These are phyloP conservation scores for Colletotrichum aenigma DNA, from an alignment of 2,329 filamentous ascomycete genomes.

Conservation along the genomic window DNA sequence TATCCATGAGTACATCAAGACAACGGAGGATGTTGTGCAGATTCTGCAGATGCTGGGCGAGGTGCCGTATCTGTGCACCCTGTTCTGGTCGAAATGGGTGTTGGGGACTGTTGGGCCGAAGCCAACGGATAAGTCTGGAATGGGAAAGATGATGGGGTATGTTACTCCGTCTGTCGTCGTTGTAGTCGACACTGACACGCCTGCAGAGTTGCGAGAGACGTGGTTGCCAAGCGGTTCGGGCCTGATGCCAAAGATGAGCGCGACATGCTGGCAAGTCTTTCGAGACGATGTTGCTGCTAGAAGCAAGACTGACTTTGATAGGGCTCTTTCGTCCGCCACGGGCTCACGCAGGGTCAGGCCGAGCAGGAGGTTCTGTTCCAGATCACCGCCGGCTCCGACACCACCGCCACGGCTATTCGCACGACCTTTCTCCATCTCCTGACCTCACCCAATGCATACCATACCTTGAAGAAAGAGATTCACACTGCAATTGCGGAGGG, in stretches of 20 bases:
- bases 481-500: constrained; percentile 37
- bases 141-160: constrained; percentile 21
- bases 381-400: constrained; percentile 46
- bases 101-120: constrained; percentile 26
- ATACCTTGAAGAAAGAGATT: constrained; percentile 49
- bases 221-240: constrained; percentile 31
- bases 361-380: constrained; percentile 36
- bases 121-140: constrained; percentile 10
- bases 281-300: rapidly evolving
- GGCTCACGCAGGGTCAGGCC: constrained; percentile 24
- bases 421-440: constrained; percentile 52
- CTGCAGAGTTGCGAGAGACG: constrained; percentile 35
- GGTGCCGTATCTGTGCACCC: constrained; percentile 7
- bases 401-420: constrained; percentile 54
- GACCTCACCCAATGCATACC: constrained; percentile 47
- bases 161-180: too few relatives aligned
- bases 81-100: constrained; percentile 30
- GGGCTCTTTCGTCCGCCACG: constrained; percentile 46
- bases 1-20: constrained; percentile 44
- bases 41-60: constrained; percentile 41
- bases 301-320: background rate
- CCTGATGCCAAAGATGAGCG: constrained; percentile 27
- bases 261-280: constrained; percentile 35
- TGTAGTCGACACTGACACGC: too few relatives aligned
- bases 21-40: constrained; percentile 39